phyloP scores from a whole-genome alignment of 164 flowering plant species.

The Euptelea pleiosperma region DNA sequence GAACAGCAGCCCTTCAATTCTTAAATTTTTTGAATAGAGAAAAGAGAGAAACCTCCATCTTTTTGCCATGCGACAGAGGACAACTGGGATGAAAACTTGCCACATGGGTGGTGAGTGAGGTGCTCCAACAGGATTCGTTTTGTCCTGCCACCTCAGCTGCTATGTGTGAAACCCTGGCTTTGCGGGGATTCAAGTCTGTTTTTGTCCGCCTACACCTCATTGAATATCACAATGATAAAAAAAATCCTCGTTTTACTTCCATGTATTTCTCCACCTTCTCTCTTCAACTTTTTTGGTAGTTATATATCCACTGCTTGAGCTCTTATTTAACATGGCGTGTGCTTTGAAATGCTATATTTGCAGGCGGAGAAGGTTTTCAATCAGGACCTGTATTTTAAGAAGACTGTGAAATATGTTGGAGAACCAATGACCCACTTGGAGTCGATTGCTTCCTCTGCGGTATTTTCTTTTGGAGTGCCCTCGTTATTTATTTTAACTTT shows the following conservation, averaged over 20 bases:
- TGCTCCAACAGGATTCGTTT: too few relatives aligned
- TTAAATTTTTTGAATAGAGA: too few relatives aligned
- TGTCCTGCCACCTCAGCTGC: too few relatives aligned
- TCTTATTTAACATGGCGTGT: background rate
- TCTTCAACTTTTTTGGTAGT: background rate
- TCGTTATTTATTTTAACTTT: too few relatives aligned
- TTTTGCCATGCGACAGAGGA: too few relatives aligned
- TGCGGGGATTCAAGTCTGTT: too few relatives aligned
- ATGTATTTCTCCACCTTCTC: background rate
- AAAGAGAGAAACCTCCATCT: too few relatives aligned
- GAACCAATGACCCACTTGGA: constrained; percentile 95
- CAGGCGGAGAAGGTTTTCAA: constrained; percentile 97
- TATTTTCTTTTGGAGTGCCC: constrained; percentile 24
- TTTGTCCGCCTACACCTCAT: too few relatives aligned
- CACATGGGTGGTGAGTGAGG: too few relatives aligned
- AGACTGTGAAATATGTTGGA: constrained; percentile 70
- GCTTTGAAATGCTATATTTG: constrained; percentile 14
- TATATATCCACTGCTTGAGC: background rate
- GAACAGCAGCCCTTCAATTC: too few relatives aligned
- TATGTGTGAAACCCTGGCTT: too few relatives aligned
- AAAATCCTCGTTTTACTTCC: background rate
- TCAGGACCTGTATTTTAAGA: constrained; percentile 82
- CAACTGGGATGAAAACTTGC: too few relatives aligned
- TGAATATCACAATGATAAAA: background rate
- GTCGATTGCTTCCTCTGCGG: constrained; percentile 95